Conservation (phyloP, 805 yeast genomes). For the Vanderwaltozyma polyspora region DNA sequence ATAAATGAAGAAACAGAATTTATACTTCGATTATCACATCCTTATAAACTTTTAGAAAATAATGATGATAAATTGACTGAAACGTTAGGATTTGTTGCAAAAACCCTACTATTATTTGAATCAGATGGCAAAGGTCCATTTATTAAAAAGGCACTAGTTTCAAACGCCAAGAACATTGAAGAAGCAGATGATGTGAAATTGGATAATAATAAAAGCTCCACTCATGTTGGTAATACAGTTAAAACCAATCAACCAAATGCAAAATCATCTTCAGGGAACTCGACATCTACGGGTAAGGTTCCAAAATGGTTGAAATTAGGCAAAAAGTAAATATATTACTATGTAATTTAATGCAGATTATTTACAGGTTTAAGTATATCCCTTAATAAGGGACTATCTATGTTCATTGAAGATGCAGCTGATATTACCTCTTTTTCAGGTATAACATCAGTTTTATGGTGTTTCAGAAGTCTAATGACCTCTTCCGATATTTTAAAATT, state of each 20-base stretch:
- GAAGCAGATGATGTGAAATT: conserved; percentile 20
- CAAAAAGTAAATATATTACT: conserved; percentile 10
- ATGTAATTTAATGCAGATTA: neutral
- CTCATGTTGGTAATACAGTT: neutral
- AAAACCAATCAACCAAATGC: neutral
- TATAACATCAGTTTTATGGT: neutral
- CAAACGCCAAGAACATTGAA: conserved; percentile 24
- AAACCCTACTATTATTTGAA: conserved; percentile 34
- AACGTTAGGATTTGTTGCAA: conserved; percentile 35
- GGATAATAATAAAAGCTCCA: neutral
- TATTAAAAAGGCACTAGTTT: conserved; percentile 21
- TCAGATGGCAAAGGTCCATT: conserved; percentile 13
- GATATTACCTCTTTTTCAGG: too few relatives aligned
- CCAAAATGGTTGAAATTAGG: conserved; percentile 34
- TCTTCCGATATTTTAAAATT: neutral
- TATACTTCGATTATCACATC: conserved; percentile 38
- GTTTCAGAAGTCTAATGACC: neutral
- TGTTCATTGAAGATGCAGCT: too few relatives aligned
- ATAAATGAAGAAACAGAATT: conserved; percentile 25
- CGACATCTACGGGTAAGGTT: conserved; percentile 14
- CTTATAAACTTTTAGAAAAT: conserved; percentile 29
- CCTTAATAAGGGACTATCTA: too few relatives aligned
- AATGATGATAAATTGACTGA: conserved; percentile 24
- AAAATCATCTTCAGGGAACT: too few relatives aligned
- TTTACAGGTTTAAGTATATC: conserved; percentile 1